Evolutionary conservation across 2,329 filamentous ascomycete species (phyloP), one percentile per base, ranked within the genome.

Genomic region (Aureobasidium sp.): DNA sequence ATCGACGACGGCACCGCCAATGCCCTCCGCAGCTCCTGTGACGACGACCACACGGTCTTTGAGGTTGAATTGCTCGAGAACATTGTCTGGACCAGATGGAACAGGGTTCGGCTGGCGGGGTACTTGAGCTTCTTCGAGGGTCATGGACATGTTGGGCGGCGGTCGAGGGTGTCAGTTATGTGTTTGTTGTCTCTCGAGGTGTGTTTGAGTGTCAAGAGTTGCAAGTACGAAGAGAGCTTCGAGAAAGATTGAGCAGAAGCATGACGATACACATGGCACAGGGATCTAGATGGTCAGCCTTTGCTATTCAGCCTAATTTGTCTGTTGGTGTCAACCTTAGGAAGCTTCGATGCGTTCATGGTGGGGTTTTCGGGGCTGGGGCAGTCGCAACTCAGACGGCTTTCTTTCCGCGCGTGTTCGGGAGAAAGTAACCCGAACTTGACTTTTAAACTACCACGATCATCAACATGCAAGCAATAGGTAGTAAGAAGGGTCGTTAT

Each of bases 11-110:
- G 74, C 76, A 11, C 76, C 71, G 32, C 79, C 79, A 44, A 81
- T 81, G 21, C 79, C 79, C 3, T 74, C 74, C 1, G 74, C 73
- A 1, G 75, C 74, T 21, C 79, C 79, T 5, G 78, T 81, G 14
- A 82, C 66, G 62, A 74, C 75, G 51, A 80, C 74, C 37, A 80
- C 73, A 64, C 76, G 79, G 63, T 68, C 68, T 63, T 70, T 57
- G 59, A 65, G 59, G 39, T 27, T 60, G 61, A 66, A 63, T 47
- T 66, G 65, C 36, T 63, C 53, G 16, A 72, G 61, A 11, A 72
- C 70, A 63, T 68, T 69, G 8, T 64, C 62, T 6, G 70, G 68
- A 2, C 64, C 70, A 44, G 67, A 62, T 5, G 70, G 70, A 8
- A 66, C 54, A 0, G 70, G 70, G 34, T 62, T 64, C 5, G 70